phyloP scores from a whole-genome alignment of 768 basidiomycete genomes.

The Leucocoprinus sp. region DNA sequence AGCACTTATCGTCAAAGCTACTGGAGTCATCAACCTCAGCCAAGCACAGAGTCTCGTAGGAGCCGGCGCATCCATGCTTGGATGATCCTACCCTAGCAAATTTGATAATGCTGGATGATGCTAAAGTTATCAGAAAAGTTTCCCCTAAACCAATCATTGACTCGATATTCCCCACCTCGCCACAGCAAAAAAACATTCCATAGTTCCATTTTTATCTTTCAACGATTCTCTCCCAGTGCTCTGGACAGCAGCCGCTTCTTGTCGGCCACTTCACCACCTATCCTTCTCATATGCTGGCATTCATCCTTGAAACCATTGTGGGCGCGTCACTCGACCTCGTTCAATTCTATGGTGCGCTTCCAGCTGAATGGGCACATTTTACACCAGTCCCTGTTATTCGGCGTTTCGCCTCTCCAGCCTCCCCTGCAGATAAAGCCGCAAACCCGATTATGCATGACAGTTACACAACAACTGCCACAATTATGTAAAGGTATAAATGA shows the following conservation, averaged over 20 bases:
- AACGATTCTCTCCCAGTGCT: slow-evolving; percentile 2
- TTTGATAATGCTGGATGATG: slow-evolving; percentile 4
- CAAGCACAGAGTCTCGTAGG: slow-evolving; percentile 11
- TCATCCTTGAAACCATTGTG: slow-evolving; percentile 13
- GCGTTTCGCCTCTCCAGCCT: too few relatives aligned
- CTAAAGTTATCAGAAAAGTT: slow-evolving; percentile 1
- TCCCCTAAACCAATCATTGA: slow-evolving; percentile 10
- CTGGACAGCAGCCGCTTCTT: slow-evolving; percentile 7
- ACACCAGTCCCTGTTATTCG: too few relatives aligned
- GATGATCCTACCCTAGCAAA: slow-evolving; percentile 1
- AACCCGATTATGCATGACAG: background rate
- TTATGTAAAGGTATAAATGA: slow-evolving; percentile 10
- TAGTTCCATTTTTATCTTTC: slow-evolving; percentile 7
- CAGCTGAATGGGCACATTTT: slow-evolving; percentile 15
- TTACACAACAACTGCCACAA: slow-evolving; percentile 1
- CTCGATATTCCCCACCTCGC: background rate
- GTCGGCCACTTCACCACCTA: slow-evolving; percentile 15
- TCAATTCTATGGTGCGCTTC: slow-evolving; percentile 12
- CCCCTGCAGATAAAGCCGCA: background rate
- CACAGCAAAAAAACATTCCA: slow-evolving; percentile 5
- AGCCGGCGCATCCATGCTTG: slow-evolving; percentile 14
- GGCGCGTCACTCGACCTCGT: slow-evolving; percentile 14
- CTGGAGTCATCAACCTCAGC: slow-evolving; percentile 12
- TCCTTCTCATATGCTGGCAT: slow-evolving; percentile 10
- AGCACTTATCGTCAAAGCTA: slow-evolving; percentile 11